Evolutionary conservation across 2,329 filamentous ascomycete genomes (phyloP).

Genomic region (Apiospora sp.): DNA sequence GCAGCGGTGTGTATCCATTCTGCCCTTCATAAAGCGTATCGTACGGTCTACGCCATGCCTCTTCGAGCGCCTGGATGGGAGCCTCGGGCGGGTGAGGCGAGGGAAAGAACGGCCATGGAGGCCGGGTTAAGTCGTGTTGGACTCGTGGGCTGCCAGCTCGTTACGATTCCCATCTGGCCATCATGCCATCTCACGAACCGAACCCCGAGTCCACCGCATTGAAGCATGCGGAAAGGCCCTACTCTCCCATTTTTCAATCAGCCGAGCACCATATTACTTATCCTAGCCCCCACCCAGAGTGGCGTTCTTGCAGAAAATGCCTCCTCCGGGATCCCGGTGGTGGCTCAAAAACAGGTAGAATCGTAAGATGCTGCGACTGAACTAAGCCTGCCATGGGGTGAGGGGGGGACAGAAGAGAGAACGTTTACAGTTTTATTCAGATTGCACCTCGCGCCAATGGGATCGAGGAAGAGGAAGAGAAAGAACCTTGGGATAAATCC

Average conservation of each 20-base stretch:
- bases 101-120: neutral
- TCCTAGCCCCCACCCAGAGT: constrained; percentile 11
- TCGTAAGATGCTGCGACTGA: constrained; percentile 13
- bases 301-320: constrained; percentile 20
- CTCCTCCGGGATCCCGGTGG: constrained; percentile 17
- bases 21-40: neutral
- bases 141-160: constrained; percentile 8
- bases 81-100: neutral
- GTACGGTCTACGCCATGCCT: constrained; percentile 13
- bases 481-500: neutral
- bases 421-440: neutral
- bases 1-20: constrained; percentile 15
- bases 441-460: neutral
- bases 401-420: neutral
- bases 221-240: constrained; percentile 4
- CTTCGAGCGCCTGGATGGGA: neutral
- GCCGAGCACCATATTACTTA: constrained; percentile 16
- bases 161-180: constrained; percentile 8
- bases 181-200: constrained; percentile 13
- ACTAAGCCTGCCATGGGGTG: neutral
- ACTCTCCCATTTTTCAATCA: neutral
- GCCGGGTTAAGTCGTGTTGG: neutral
- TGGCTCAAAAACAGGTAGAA: constrained; percentile 13
- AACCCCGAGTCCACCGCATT: constrained; percentile 1
- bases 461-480: neutral